phyloP scores from a whole-genome alignment of 75 land plant species.

The Sequoiadendron giganteum region DNA sequence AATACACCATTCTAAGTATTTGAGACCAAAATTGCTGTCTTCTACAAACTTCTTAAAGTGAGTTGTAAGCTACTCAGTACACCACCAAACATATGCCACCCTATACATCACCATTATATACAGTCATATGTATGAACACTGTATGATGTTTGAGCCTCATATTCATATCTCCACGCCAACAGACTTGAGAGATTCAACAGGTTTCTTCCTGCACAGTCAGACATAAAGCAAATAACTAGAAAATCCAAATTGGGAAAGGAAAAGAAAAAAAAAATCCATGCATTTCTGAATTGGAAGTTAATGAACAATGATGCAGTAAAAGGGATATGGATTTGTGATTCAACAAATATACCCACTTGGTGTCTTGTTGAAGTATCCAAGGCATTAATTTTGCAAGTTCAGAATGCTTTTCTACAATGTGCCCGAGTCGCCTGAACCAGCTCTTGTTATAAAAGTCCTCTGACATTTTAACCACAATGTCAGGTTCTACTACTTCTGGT shows the following conservation, averaged over 20 bases:
- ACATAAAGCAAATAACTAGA: too few species aligned
- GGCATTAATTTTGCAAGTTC: background rate
- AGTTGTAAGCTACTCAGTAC: too few species aligned
- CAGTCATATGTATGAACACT: too few species aligned
- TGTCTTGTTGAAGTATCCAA: background rate
- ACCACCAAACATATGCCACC: too few species aligned
- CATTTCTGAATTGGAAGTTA: too few species aligned
- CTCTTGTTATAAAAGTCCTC: slow-evolving; percentile 38
- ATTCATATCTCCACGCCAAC: background rate
- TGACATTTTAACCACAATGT: slow-evolving; percentile 16
- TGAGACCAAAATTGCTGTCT: too few species aligned
- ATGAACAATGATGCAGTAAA: background rate
- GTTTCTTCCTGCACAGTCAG: background rate
- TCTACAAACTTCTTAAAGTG: too few species aligned
- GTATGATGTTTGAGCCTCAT: background rate
- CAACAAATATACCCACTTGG: background rate
- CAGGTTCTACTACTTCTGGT: slow-evolving; percentile 54
- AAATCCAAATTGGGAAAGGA: too few species aligned
- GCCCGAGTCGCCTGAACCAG: slow-evolving; percentile 32
- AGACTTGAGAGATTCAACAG: background rate
- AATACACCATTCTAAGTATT: too few species aligned
- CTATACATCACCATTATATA: too few species aligned
- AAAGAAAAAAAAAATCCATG: too few species aligned
- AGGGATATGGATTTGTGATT: too few species aligned
- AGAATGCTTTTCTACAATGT: background rate